Conservation (phyloP, 495 filamentous ascomycete genomes). For the Aspergillus biplanus region DNA sequence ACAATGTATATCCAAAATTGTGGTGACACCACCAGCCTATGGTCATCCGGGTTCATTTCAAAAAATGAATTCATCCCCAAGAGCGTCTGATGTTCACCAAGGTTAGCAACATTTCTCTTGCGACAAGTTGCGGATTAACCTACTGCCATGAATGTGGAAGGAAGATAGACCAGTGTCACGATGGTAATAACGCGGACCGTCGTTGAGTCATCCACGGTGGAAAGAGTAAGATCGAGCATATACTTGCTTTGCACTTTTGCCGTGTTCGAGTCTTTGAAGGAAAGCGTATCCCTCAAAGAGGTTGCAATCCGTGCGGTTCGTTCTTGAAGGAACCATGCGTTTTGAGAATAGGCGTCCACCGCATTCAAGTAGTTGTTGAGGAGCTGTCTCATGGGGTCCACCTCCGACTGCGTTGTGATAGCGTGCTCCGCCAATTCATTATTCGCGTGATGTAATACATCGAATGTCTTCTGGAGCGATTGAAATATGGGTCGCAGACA, state of each 20-base stretch:
- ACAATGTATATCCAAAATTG: slow-evolving; percentile 45
- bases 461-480: slow-evolving; percentile 18
- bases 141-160: slow-evolving; percentile 48
- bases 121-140: slow-evolving; percentile 19
- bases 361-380: slow-evolving; percentile 24
- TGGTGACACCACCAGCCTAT: slow-evolving; percentile 28
- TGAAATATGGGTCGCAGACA: slow-evolving; percentile 25
- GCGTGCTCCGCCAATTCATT: slow-evolving; percentile 6
- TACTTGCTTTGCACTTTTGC: slow-evolving; percentile 39
- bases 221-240: slow-evolving; percentile 45
- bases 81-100: slow-evolving; percentile 29
- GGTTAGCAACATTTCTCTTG: slow-evolving; percentile 5
- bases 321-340: slow-evolving; percentile 34
- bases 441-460: slow-evolving; percentile 17
- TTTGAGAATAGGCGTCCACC: slow-evolving; percentile 29
- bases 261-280: slow-evolving; percentile 41
- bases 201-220: slow-evolving; percentile 38
- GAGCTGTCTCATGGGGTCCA: slow-evolving; percentile 17
- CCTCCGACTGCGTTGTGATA: neutral
- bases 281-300: slow-evolving; percentile 41
- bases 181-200: slow-evolving; percentile 45
- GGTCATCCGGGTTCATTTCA: slow-evolving; percentile 28
- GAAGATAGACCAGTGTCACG: slow-evolving; percentile 48
- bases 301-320: slow-evolving; percentile 36
- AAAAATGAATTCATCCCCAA: slow-evolving; percentile 47